phyloP scores from a whole-genome alignment of 768 basidiomycete species.

The Agaricus blazei region DNA sequence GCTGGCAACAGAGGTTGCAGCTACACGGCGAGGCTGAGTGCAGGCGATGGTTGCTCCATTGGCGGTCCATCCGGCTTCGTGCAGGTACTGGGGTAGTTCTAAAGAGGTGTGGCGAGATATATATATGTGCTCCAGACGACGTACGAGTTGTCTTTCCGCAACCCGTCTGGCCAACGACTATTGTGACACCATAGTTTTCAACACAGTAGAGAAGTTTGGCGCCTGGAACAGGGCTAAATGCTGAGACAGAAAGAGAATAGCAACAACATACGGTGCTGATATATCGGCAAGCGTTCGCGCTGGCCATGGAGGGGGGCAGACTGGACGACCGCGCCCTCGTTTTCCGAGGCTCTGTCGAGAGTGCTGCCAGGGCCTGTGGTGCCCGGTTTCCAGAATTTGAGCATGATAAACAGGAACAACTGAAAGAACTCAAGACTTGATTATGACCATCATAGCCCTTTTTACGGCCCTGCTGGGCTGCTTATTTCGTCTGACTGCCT shows the following conservation, averaged over 20 bases:
- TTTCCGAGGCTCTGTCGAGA: slow-evolving; percentile 77
- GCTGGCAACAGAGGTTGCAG: slow-evolving; percentile 89
- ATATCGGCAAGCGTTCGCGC: slow-evolving; percentile 82
- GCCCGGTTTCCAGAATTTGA: slow-evolving; percentile 90
- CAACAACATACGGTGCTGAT: slow-evolving; percentile 67
- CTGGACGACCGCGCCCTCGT: slow-evolving; percentile 66
- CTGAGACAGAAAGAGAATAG: neutral
- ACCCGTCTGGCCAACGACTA: slow-evolving; percentile 93
- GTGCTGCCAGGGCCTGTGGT: slow-evolving; percentile 79
- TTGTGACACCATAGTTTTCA: slow-evolving; percentile 78
- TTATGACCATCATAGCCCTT: slow-evolving; percentile 15
- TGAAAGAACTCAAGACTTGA: neutral
- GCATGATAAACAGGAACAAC: slow-evolving; percentile 32
- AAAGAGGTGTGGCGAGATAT: slow-evolving; percentile 14
- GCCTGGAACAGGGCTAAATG: slow-evolving; percentile 36
- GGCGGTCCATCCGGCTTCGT: slow-evolving; percentile 89
- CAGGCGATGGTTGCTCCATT: slow-evolving; percentile 85
- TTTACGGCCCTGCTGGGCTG: slow-evolving; percentile 23
- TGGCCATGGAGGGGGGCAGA: slow-evolving; percentile 73
- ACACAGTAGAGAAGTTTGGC: slow-evolving; percentile 78
- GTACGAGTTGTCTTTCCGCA: slow-evolving; percentile 97
- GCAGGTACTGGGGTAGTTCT: slow-evolving; percentile 95
- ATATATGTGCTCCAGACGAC: slow-evolving; percentile 21
- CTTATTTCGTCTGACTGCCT: slow-evolving; percentile 39
- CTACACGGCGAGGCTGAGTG: slow-evolving; percentile 89